phyloP scores from a whole-genome alignment of 345 rosid genomes.

The Citrus inodora region DNA sequence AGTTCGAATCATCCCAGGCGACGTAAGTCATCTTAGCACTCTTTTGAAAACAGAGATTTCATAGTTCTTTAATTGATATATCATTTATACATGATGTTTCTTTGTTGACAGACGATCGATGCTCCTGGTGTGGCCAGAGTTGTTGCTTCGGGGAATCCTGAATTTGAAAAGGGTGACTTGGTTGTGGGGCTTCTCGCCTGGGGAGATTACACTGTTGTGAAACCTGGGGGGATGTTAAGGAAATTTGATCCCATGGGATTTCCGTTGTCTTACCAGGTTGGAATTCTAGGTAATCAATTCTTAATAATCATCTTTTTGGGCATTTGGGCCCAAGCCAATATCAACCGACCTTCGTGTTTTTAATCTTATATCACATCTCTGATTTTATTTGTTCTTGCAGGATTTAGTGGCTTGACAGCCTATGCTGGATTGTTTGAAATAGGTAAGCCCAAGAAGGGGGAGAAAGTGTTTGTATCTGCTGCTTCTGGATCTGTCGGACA shows the following conservation, averaged over 20 bases:
- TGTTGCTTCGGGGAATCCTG: conserved; percentile 44
- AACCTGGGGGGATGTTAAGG: conserved; percentile 35
- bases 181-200: conserved; percentile 44
- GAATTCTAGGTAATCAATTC: conserved; percentile 39
- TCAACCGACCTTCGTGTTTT: neutral
- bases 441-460: conserved; percentile 44
- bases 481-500: conserved; percentile 53
- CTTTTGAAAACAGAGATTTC: neutral
- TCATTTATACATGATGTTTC: too few species aligned
- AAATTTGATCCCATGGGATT: conserved; percentile 58
- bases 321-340: neutral
- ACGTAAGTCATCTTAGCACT: conserved; percentile 17
- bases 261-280: conserved; percentile 53
- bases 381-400: conserved; percentile 16
- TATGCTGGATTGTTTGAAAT: conserved; percentile 41
- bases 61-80: too few species aligned
- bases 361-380: too few species aligned
- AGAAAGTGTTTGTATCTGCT: conserved; percentile 48
- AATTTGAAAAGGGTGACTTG: conserved; percentile 42
- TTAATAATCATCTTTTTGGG: neutral
- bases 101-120: conserved; percentile 36
- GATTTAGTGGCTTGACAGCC: conserved; percentile 49
- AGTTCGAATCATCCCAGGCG: conserved; percentile 29
- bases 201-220: conserved; percentile 49
- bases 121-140: conserved; percentile 54